Conservation (phyloP, 1,139 yeast species). For the Taiozyma onychis region DNA sequence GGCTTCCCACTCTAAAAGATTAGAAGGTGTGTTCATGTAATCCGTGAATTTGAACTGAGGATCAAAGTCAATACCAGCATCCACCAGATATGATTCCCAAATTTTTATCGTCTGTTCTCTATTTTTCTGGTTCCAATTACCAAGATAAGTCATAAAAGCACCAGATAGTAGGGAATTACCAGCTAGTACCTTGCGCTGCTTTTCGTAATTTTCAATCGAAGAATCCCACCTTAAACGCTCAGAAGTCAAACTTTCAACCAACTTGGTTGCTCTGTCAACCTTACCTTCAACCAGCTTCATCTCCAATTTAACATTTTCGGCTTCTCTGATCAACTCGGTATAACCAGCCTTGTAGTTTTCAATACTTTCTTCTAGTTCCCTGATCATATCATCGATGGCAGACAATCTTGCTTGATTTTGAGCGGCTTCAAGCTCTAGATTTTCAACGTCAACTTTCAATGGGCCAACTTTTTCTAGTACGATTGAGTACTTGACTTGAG, state of each 20-base stretch:
- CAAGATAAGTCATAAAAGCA: constrained; percentile 57
- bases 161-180: constrained; percentile 39
- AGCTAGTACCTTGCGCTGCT: constrained; percentile 57
- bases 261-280: constrained; percentile 54
- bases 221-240: constrained; percentile 78
- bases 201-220: constrained; percentile 46
- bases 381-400: constrained; percentile 79
- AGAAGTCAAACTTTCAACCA: constrained; percentile 56
- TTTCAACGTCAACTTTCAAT: constrained; percentile 56
- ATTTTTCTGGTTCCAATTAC: constrained; percentile 49
- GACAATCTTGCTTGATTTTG: constrained; percentile 63
- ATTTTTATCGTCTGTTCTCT: constrained; percentile 34
- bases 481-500: constrained; percentile 69
- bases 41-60: constrained; percentile 30
- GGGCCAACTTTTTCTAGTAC: constrained; percentile 75
- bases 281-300: constrained; percentile 58
- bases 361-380: constrained; percentile 65
- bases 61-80: constrained; percentile 39
- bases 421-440: constrained; percentile 53
- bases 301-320: constrained; percentile 69
- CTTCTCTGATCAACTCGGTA: constrained; percentile 67
- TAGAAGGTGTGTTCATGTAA: constrained; percentile 37
- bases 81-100: constrained; percentile 40
- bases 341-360: constrained; percentile 63
- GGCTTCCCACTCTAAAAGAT: constrained; percentile 46